phyloP scores from a whole-genome alignment of 805 yeast genomes.

The Wickerhamiella azymoides region DNA sequence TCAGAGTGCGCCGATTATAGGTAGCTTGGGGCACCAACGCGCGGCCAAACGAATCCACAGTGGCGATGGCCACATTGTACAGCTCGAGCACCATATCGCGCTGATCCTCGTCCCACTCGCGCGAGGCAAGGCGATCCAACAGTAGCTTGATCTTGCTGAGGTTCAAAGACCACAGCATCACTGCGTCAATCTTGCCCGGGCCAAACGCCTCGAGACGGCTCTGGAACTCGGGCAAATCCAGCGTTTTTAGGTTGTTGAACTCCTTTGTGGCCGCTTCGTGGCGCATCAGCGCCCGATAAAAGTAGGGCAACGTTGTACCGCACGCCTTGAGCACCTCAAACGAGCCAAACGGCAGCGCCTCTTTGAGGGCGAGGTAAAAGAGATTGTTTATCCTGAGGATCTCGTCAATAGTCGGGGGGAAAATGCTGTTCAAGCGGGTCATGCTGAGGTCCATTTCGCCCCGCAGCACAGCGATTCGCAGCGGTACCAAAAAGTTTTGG shows the following conservation, averaged over 20 bases:
- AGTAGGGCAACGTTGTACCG: slow-evolving; percentile 73
- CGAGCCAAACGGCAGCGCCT: slow-evolving; percentile 56
- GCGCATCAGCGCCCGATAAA: slow-evolving; percentile 82
- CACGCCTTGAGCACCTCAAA: slow-evolving; percentile 68
- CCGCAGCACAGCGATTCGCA: slow-evolving; percentile 54
- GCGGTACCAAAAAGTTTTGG: slow-evolving; percentile 65
- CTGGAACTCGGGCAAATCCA: slow-evolving; percentile 30
- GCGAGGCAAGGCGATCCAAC: slow-evolving; percentile 43
- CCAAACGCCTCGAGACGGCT: slow-evolving; percentile 26
- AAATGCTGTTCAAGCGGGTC: slow-evolving; percentile 55
- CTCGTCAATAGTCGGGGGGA: slow-evolving; percentile 94
- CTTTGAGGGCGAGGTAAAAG: slow-evolving; percentile 55
- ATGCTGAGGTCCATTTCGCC: slow-evolving; percentile 42
- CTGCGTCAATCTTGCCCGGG: slow-evolving; percentile 40
- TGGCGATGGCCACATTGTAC: slow-evolving; percentile 41
- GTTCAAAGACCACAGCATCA: slow-evolving; percentile 58
- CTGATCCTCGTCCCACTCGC: slow-evolving; percentile 30
- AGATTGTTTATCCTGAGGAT: slow-evolving; percentile 81
- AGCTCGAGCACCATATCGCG: slow-evolving; percentile 27
- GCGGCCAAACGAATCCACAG: slow-evolving; percentile 72
- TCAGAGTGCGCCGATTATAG: slow-evolving; percentile 56
- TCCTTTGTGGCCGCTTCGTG: slow-evolving; percentile 83
- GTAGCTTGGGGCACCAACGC: not conserved
- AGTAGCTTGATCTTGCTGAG: slow-evolving; percentile 58
- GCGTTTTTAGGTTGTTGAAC: slow-evolving; percentile 36